phyloP scores from a whole-genome alignment of 768 basidiomycete species.

The Suillus plorans region DNA sequence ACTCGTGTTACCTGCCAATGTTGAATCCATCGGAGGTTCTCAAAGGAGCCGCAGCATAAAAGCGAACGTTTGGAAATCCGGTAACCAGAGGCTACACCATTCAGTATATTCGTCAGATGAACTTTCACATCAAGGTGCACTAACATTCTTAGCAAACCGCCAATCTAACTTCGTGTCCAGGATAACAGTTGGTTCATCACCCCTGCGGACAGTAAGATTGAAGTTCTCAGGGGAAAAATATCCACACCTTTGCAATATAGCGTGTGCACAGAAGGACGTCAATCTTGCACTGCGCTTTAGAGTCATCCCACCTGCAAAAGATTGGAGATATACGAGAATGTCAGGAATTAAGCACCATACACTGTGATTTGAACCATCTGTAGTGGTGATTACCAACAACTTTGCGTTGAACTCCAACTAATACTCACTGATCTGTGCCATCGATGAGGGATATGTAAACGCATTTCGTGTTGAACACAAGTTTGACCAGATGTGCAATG shows the following conservation, averaged over 20 bases:
- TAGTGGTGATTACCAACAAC: slow-evolving; percentile 10
- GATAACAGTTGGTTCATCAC: slow-evolving; percentile 86
- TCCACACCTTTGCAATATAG: slow-evolving; percentile 74
- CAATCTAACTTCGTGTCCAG: slow-evolving; percentile 81
- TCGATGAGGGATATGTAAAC: slow-evolving; percentile 85
- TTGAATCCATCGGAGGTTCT: slow-evolving; percentile 90
- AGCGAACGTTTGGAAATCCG: slow-evolving; percentile 68
- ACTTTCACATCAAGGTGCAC: slow-evolving; percentile 23
- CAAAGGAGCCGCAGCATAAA: slow-evolving; percentile 91
- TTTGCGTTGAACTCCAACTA: slow-evolving; percentile 6
- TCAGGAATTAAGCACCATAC: slow-evolving; percentile 41
- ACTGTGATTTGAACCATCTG: slow-evolving; percentile 90
- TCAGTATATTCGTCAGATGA: background rate
- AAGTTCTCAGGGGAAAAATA: background rate
- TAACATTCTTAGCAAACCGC: slow-evolving; percentile 83
- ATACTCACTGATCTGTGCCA: slow-evolving; percentile 74
- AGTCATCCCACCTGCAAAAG: slow-evolving; percentile 44
- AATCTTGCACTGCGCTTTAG: slow-evolving; percentile 48
- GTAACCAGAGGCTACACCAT: slow-evolving; percentile 63
- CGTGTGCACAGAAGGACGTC: slow-evolving; percentile 80
- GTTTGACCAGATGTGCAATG: slow-evolving; percentile 87
- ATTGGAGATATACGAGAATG: slow-evolving; percentile 4
- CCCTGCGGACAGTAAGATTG: slow-evolving; percentile 38
- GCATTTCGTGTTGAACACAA: slow-evolving; percentile 89
- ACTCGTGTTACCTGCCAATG: slow-evolving; percentile 66